Evolutionary conservation across 805 yeast genomes (phyloP), one percentile per base, ranked within the genome.

Genomic region (Saccharomycopsis olivae): DNA sequence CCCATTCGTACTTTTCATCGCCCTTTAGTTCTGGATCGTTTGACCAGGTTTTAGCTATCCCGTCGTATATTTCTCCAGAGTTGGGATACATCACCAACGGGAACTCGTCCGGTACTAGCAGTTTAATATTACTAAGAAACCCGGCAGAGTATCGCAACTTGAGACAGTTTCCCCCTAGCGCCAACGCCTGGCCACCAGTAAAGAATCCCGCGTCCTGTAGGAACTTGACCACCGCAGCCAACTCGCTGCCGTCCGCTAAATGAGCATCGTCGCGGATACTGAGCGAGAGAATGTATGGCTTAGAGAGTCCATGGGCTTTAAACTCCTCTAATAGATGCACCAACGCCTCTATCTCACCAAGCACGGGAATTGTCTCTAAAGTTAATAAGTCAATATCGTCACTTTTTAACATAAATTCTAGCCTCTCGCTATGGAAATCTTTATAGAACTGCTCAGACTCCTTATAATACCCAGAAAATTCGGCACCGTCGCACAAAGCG

Each of bases 111-210:
- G 56, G 58, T 6, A 53, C 43, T 17, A 27, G 41, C n/a, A 36
- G 34, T 33, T 50, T 45, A 37, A 73, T 50, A 15, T 51, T 57
- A 15, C 48, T 40, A 16, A 78, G 51, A 39, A 75, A 68, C 1
- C 50, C 53, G 0, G 58, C 45, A 1, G 78, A 68, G 14, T 52
- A 49, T 10, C 56, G 51, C 37, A 66, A 66, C 17, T 71, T 67
- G 31, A 78, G 70, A 55, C 94, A 84, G 51, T 84, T 84, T 42
- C 76, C 71, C 0, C 94, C 94, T 15, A 78, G 52, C 0, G 74
- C 74, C 3, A 71, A 25, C 33, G 71, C 56, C 35, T 59, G 53
- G 10, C 35, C 41, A 2, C n/a, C 30, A 4, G 29, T 15, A 18
- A 29, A 20, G 17, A 19, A 34, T 23, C 28, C 24, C 5, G 25